phyloP scores from a whole-genome alignment of 805 yeast genomes.

The Myxozyma neglecta region DNA sequence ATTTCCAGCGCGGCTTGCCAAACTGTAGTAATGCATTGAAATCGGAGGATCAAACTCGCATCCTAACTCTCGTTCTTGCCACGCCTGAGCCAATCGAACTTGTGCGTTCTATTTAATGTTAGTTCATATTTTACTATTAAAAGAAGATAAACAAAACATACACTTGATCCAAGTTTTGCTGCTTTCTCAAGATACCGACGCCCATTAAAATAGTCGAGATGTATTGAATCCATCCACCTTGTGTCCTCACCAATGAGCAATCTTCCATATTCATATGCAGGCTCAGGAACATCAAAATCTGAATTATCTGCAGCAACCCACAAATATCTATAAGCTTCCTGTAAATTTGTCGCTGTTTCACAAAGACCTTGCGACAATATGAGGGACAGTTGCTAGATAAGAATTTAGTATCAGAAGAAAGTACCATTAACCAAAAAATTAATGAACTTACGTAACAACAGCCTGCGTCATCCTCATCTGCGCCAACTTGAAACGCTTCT shows the following conservation, averaged over 20 bases:
- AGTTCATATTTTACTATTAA: background rate
- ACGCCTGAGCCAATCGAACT: constrained; percentile 30
- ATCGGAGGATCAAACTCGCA: constrained; percentile 28
- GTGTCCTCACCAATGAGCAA: constrained; percentile 40
- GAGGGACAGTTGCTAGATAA: background rate
- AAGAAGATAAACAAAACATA: constrained; percentile 3
- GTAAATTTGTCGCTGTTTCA: constrained; percentile 31
- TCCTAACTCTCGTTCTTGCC: constrained; percentile 20
- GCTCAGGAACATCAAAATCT: constrained; percentile 45
- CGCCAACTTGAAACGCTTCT: constrained; percentile 41
- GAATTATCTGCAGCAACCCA: constrained; percentile 36
- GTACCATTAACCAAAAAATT: constrained; percentile 33
- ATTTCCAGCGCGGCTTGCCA: constrained; percentile 37
- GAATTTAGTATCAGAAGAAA: background rate
- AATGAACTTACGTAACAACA: constrained; percentile 42
- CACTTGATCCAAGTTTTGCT: constrained; percentile 42
- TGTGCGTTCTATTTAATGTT: constrained; percentile 26
- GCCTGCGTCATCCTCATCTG: constrained; percentile 41
- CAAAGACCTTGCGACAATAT: constrained; percentile 8
- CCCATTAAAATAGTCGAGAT: constrained; percentile 14
- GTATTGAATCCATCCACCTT: background rate
- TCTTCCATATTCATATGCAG: constrained; percentile 43
- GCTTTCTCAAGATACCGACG: constrained; percentile 36
- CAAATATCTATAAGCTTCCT: constrained; percentile 35
- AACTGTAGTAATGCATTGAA: constrained; percentile 31